These are phyloP conservation scores for Phytophthora podocarpi DNA, from an alignment of 352 stramenopile genomes.

Conservation along the genomic window DNA sequence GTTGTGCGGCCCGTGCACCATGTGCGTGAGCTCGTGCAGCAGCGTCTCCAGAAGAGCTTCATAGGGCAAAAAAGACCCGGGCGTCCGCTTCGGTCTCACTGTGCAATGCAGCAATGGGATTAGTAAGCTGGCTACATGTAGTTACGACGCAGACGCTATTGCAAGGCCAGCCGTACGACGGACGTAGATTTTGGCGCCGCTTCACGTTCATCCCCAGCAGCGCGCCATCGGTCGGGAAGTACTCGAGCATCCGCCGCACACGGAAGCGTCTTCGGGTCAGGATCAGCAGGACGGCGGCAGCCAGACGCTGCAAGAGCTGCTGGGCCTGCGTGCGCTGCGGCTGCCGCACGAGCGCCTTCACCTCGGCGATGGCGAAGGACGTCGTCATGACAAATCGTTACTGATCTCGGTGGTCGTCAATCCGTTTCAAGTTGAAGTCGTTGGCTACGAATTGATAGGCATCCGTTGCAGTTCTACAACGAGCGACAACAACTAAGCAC, in stretches of 20 bases:
- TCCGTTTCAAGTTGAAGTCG: slow-evolving; percentile 20
- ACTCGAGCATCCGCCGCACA: slow-evolving; percentile 64
- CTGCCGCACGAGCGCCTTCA: slow-evolving; percentile 51
- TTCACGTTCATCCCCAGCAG: slow-evolving; percentile 87
- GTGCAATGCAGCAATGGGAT: neutral
- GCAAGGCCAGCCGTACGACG: slow-evolving; percentile 44
- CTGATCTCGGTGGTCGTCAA: slow-evolving; percentile 14
- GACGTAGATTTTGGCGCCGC: slow-evolving; percentile 72
- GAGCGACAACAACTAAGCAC: no score
- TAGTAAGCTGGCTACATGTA: neutral
- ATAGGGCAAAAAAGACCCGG: slow-evolving; percentile 49
- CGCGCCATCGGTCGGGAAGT: slow-evolving; percentile 62
- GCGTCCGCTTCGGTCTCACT: slow-evolving; percentile 19
- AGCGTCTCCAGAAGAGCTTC: slow-evolving; percentile 72
- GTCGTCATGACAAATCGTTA: slow-evolving; percentile 16
- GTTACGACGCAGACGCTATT: neutral
- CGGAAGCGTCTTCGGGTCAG: slow-evolving; percentile 55
- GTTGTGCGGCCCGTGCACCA: slow-evolving; percentile 71
- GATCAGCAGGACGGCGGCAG: slow-evolving; percentile 59
- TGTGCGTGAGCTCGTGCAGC: slow-evolving; percentile 77
- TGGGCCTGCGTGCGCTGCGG: slow-evolving; percentile 39
- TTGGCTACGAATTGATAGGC: no score
- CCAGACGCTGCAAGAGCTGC: slow-evolving; percentile 56
- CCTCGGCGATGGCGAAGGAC: slow-evolving; percentile 37
- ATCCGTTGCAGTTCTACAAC: no score